phyloP scores from a whole-genome alignment of 2,329 filamentous ascomycete genomes.

The Purpureocillium lavendulum region DNA sequence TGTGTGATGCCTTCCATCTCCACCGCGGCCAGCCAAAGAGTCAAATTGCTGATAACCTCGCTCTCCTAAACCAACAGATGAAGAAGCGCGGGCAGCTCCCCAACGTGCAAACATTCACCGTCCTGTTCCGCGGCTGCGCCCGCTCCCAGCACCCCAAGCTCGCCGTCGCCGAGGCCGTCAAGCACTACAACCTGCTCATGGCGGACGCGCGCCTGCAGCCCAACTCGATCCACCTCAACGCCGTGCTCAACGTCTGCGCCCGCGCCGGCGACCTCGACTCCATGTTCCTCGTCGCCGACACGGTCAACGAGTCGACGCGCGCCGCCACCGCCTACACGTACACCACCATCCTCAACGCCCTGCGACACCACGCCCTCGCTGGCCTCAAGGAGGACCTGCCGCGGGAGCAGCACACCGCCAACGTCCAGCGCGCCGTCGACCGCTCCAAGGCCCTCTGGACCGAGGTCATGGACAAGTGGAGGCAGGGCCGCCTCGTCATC shows the following conservation, averaged over 20 bases:
- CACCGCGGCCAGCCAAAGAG: no score
- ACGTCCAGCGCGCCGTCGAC: slow-evolving; percentile 40
- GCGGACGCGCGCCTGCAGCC: slow-evolving; percentile 56
- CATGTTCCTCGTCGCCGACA: slow-evolving; percentile 68
- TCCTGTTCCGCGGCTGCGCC: slow-evolving; percentile 69
- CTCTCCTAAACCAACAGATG: slow-evolving; percentile 51
- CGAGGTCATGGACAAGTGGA: slow-evolving; percentile 72
- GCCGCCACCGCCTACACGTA: slow-evolving; percentile 66
- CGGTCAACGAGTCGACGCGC: slow-evolving; percentile 55
- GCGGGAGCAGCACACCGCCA: slow-evolving; percentile 21
- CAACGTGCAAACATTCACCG: slow-evolving; percentile 75
- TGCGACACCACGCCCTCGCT: slow-evolving; percentile 36
- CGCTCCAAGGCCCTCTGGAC: slow-evolving; percentile 73
- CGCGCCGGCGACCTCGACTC: slow-evolving; percentile 68
- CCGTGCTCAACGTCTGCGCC: slow-evolving; percentile 74
- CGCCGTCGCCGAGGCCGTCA: slow-evolving; percentile 60
- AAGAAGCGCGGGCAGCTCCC: slow-evolving; percentile 83
- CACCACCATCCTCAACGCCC: slow-evolving; percentile 71
- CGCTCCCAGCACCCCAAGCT: slow-evolving; percentile 47
- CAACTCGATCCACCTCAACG: slow-evolving; percentile 79
- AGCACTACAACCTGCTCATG: slow-evolving; percentile 69
- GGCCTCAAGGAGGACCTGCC: slow-evolving; percentile 17
- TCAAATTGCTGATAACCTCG: no score
- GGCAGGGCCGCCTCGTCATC: slow-evolving; percentile 56
- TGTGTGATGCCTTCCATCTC: slow-evolving; percentile 38